Evolutionary conservation across 1,284 basidiomycete species (phyloP), one percentile per base, ranked within the genome.

Genomic region (Xanthoconium separans): DNA sequence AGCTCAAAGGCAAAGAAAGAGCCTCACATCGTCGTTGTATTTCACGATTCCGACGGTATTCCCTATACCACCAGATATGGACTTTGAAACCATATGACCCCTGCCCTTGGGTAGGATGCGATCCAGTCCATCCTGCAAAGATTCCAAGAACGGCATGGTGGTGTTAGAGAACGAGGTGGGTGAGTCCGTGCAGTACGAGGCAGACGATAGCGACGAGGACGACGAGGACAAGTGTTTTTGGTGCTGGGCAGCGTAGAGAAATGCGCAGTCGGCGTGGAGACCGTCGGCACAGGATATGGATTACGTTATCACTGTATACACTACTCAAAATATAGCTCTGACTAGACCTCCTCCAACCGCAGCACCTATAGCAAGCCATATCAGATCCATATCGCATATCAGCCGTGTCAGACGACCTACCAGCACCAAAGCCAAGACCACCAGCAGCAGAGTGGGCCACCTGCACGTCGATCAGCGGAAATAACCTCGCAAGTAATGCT

Each of bases 391-490:
- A 11, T 20, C 49, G 0, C 24, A 6, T 27, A 2, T 16, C 7
- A 39, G 2, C 29, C 30, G 10, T 6, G 13, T 39, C 4, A 30
- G 41, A 54, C 13, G 15, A 65, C 66, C 44, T 41, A 78, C 80
- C 80, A 50, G 81, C 85, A 60, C 87, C 86, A 58, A 89, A 88
- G 10, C 87, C 87, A 50, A 83, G 79, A 65, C 87, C 87, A 43
- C 86, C 85, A 4, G 78, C 87, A 40, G 87, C 86, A 44, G 83
- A 80, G 45, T 80, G 76, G 5, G 84, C 85, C 74, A 88, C 77
- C 84, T 84, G 54, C 54, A 59, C 30, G 53, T 42, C 31, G 47
- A 45, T 68, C 50, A 68, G 68, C 54, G 53, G 50, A 55, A 46
- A 58, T 54, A 27, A 55, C 51, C 16, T 3, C 3, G 29, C 51